A percentile compares a stretch with the other conserved stretches of the same genome.
These are phyloP conservation scores for Tylopilus subfusipes DNA, from an alignment of 768 basidiomycete species.

Conservation along the genomic window DNA sequence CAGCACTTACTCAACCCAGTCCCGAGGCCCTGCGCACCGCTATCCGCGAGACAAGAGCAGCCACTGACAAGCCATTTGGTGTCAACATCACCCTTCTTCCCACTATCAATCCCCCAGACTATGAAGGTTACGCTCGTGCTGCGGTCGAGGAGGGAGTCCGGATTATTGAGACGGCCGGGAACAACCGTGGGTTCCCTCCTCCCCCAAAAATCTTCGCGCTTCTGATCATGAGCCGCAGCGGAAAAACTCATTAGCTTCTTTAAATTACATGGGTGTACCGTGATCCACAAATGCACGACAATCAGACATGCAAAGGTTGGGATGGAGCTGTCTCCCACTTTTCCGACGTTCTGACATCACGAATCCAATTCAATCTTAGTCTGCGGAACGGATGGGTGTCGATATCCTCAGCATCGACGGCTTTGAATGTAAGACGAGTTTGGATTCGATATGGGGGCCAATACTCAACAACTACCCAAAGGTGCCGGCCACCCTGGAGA, in stretches of 20 bases:
- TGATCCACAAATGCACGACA: conserved; percentile 90
- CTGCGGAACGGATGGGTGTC: conserved; percentile 74
- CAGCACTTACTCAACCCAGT: conserved; percentile 82
- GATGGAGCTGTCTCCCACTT: conserved; percentile 25
- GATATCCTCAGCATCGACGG: conserved; percentile 88
- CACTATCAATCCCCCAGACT: conserved; percentile 86
- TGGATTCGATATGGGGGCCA: not conserved
- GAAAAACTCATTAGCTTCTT: conserved; percentile 76
- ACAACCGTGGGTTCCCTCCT: conserved; percentile 59
- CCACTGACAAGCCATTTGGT: conserved; percentile 75
- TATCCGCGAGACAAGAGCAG: conserved; percentile 69
- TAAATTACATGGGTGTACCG: conserved; percentile 71
- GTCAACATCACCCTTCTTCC: conserved; percentile 88
- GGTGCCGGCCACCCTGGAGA: conserved; percentile 95
- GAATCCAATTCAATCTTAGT: conserved; percentile 26
- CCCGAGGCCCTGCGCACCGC: conserved; percentile 78
- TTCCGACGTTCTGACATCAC: not conserved
- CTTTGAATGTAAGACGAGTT: conserved; percentile 66
- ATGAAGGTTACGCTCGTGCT: conserved; percentile 75
- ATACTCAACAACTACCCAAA: conserved; percentile 29
- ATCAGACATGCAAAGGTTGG: conserved; percentile 79
- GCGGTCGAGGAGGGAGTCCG: conserved; percentile 85
- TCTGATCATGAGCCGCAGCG: conserved; percentile 41
- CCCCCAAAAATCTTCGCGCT: not conserved
- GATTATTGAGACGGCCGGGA: conserved; percentile 92